Evolutionary conservation across 2,329 filamentous ascomycete species (phyloP).

Genomic region (Albifimbria verrucaria): DNA sequence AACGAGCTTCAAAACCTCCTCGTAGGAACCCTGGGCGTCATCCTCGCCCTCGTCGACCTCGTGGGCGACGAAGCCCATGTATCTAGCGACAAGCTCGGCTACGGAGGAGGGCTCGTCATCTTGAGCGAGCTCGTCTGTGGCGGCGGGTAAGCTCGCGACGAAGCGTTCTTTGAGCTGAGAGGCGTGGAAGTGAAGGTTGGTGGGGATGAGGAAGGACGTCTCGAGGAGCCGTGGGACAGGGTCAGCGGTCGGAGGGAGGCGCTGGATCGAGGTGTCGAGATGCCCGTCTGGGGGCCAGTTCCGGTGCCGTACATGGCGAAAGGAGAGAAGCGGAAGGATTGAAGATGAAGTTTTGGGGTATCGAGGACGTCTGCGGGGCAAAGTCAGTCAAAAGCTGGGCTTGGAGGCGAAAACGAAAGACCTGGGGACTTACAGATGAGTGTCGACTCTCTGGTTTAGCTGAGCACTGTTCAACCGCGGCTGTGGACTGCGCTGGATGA

Average conservation of each 20-base stretch:
- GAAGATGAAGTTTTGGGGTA: conserved; percentile 28
- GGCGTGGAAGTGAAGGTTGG: conserved; percentile 92
- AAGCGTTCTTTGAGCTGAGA: conserved; percentile 92
- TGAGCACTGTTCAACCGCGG: not conserved
- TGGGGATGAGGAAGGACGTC: conserved; percentile 92
- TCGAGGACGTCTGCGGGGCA: conserved; percentile 31
- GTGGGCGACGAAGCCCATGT: conserved; percentile 83
- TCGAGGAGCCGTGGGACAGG: conserved; percentile 93
- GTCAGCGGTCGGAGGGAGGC: conserved; percentile 89
- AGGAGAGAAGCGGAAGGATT: conserved; percentile 10
- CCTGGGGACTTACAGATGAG: not conserved
- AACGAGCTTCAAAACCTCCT: conserved; percentile 87
- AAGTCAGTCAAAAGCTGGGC: conserved; percentile 7
- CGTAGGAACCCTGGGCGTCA: conserved; percentile 80
- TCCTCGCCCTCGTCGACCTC: conserved; percentile 94
- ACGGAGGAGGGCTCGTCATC: conserved; percentile 99
- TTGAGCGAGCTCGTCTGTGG: conserved; percentile 94
- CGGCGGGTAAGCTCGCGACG: conserved; percentile 75
- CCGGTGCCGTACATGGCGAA: conserved; percentile 79
- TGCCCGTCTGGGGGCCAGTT: conserved; percentile 87
- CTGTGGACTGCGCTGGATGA: not conserved
- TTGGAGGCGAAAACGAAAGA: not conserved
- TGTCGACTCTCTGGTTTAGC: not conserved
- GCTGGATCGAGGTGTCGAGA: conserved; percentile 92
- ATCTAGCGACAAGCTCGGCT: conserved; percentile 86